A percentile compares a stretch with the other conserved stretches of the same genome.
phyloP scores from a whole-genome alignment of 352 stramenopile species.

The Pythium brachiatum region DNA sequence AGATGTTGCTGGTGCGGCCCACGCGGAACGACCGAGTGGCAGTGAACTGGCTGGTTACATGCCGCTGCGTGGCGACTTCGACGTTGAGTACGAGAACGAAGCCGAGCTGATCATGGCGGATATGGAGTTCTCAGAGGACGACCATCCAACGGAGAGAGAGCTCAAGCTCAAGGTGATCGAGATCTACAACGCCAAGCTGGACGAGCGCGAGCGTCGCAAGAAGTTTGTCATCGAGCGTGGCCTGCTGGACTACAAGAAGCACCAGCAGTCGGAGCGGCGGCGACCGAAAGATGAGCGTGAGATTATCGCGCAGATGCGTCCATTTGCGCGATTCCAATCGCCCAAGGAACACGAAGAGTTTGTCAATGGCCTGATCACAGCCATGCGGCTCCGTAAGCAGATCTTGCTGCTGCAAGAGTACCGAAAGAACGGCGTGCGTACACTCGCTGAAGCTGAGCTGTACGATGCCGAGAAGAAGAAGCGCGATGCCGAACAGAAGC shows the following conservation, averaged over 20 bases:
- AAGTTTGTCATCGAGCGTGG: slow-evolving; percentile 90
- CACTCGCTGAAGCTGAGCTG: slow-evolving; percentile 92
- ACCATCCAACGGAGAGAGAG: slow-evolving; percentile 87
- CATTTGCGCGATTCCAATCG: slow-evolving; percentile 95
- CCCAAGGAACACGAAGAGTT: slow-evolving; percentile 93
- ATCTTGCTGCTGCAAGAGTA: slow-evolving; percentile 97
- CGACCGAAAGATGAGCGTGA: slow-evolving; percentile 94
- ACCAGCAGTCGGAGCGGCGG: slow-evolving; percentile 89
- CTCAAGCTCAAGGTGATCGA: slow-evolving; percentile 95
- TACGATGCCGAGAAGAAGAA: slow-evolving; percentile 95
- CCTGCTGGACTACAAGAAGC: slow-evolving; percentile 93
- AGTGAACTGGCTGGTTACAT: slow-evolving; percentile 92
- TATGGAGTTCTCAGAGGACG: slow-evolving; percentile 93
- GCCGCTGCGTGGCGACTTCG: slow-evolving; percentile 95
- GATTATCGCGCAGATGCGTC: slow-evolving; percentile 91
- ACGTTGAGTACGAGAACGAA: slow-evolving; percentile 98
- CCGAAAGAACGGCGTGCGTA: slow-evolving; percentile 92
- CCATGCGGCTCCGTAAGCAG: slow-evolving; percentile 93
- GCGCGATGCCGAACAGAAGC: slow-evolving; percentile 89
- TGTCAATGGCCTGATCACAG: slow-evolving; percentile 86
- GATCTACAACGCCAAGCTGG: slow-evolving; percentile 97
- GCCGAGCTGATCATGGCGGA: slow-evolving; percentile 95
- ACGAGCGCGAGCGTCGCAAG: slow-evolving; percentile 91
- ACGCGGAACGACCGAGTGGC: slow-evolving; percentile 33
- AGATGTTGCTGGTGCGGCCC: slow-evolving; percentile 22